phyloP scores from a whole-genome alignment of 768 basidiomycete genomes.

The Candolleomyces efflorescens region DNA sequence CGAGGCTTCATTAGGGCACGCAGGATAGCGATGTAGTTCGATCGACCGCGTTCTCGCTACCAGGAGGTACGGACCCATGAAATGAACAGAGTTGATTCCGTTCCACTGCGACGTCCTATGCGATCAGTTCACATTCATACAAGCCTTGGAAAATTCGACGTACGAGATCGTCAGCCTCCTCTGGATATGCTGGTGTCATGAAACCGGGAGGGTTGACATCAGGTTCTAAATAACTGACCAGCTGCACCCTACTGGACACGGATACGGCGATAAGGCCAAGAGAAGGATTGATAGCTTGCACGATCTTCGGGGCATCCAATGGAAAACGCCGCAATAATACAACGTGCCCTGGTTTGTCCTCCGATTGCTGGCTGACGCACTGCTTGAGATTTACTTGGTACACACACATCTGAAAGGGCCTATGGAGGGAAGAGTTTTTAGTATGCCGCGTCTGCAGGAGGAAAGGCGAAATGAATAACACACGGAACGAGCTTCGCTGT shows the following conservation, averaged over 20 bases:
- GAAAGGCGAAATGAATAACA: not conserved
- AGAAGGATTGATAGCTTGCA: slow-evolving; percentile 32
- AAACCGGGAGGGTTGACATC: slow-evolving; percentile 1
- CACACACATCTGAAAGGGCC: not conserved
- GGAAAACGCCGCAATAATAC: slow-evolving; percentile 15
- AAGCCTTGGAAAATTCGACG: slow-evolving; percentile 6
- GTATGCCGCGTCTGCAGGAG: not conserved
- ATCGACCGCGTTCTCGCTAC: slow-evolving; percentile 49
- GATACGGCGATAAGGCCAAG: slow-evolving; percentile 28
- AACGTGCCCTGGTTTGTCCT: slow-evolving; percentile 8
- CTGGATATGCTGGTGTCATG: slow-evolving; percentile 15
- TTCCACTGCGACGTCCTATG: slow-evolving; percentile 28
- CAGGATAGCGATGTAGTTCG: slow-evolving; percentile 34
- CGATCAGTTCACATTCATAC: not conserved
- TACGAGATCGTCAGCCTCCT: slow-evolving; percentile 32
- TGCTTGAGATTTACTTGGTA: not conserved
- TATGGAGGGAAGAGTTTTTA: not conserved
- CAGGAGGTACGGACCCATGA: slow-evolving; percentile 48
- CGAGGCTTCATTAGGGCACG: slow-evolving; percentile 17
- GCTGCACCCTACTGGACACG: slow-evolving; percentile 24
- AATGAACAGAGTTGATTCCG: slow-evolving; percentile 36
- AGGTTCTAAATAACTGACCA: slow-evolving; percentile 35
- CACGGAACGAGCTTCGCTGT: not conserved
- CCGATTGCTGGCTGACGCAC: not conserved
- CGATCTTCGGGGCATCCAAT: slow-evolving; percentile 19